These are phyloP conservation scores for Camelina laxa DNA, from an alignment of 345 rosid genomes.

Conservation along the genomic window DNA sequence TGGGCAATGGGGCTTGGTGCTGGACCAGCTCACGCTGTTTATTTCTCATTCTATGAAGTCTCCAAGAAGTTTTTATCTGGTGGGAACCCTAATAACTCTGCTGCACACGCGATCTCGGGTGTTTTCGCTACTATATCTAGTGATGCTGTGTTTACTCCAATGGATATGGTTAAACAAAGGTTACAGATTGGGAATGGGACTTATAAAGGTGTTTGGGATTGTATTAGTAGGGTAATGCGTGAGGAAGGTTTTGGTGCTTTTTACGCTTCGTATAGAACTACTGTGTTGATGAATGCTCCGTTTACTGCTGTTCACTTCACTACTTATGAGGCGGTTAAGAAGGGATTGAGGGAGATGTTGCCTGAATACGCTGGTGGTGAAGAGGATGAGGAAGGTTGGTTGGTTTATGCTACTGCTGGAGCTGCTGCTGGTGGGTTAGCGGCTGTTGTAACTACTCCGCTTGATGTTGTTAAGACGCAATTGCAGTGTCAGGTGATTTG, in stretches of 20 bases:
- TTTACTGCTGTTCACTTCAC: constrained; percentile 90
- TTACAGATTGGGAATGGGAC: constrained; percentile 69
- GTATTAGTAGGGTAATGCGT: constrained; percentile 66
- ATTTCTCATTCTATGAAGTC: constrained; percentile 84
- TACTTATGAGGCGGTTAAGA: constrained; percentile 90
- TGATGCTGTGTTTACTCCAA: constrained; percentile 92
- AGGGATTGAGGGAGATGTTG: constrained; percentile 68
- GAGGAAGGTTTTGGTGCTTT: constrained; percentile 92
- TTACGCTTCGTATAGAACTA: constrained; percentile 93
- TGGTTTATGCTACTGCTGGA: constrained; percentile 94
- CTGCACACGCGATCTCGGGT: constrained; percentile 87
- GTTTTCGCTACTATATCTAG: constrained; percentile 90
- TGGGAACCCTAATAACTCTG: constrained; percentile 68
- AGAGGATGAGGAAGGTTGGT: constrained; percentile 60
- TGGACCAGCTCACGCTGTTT: constrained; percentile 99
- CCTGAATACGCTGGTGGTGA: constrained; percentile 67
- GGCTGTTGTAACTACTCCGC: constrained; percentile 52
- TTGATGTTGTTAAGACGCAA: constrained; percentile 59
- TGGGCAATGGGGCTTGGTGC: constrained; percentile 99
- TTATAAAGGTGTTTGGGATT: constrained; percentile 82
- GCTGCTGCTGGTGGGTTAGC: constrained; percentile 87
- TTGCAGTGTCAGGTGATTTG: constrained; percentile 94
- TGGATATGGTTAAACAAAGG: constrained; percentile 99
- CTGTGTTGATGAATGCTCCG: constrained; percentile 96
- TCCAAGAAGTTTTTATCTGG: constrained; percentile 76